phyloP scores from a whole-genome alignment of 2,329 filamentous ascomycete genomes.

The Colletotrichum tabaci region DNA sequence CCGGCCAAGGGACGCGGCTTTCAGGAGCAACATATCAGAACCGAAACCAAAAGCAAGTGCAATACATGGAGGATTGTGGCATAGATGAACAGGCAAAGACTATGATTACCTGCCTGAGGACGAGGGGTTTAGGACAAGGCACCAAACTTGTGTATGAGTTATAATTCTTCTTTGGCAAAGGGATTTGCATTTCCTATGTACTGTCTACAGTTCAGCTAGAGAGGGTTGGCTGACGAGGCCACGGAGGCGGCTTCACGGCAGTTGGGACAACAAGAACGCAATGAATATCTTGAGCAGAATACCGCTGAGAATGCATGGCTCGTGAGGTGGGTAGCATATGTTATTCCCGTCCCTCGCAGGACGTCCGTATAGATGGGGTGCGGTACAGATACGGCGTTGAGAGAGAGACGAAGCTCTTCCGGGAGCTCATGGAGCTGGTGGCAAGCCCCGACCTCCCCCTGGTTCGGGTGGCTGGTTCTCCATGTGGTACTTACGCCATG shows the following conservation, averaged over 20 bases:
- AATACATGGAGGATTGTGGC: slow-evolving; percentile 22
- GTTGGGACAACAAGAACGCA: slow-evolving; percentile 33
- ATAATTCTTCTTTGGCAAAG: slow-evolving; percentile 42
- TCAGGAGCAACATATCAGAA: slow-evolving; percentile 32
- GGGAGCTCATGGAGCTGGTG: slow-evolving; percentile 1
- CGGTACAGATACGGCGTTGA: too few relatives aligned
- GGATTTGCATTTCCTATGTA: slow-evolving; percentile 43
- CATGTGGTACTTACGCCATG: slow-evolving; percentile 26
- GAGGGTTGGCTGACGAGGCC: slow-evolving; percentile 28
- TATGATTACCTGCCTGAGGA: slow-evolving; percentile 24
- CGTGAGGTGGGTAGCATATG: background rate
- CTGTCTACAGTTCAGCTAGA: slow-evolving; percentile 40
- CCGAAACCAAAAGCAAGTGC: slow-evolving; percentile 30
- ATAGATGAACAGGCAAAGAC: slow-evolving; percentile 33
- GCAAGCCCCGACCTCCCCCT: slow-evolving; percentile 12
- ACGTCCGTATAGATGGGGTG: background rate
- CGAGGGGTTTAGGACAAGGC: slow-evolving; percentile 29
- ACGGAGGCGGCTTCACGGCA: slow-evolving; percentile 31
- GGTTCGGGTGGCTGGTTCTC: slow-evolving; percentile 32
- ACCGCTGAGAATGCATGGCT: too few relatives aligned
- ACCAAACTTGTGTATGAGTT: slow-evolving; percentile 42
- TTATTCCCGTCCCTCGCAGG: too few relatives aligned
- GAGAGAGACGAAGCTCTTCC: slow-evolving; percentile 5
- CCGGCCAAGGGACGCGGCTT: slow-evolving; percentile 24
- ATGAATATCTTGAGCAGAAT: slow-evolving; percentile 33